Base-by-base conservation (phyloP, 345 rosid species). In the Turritis glabra region DNA sequence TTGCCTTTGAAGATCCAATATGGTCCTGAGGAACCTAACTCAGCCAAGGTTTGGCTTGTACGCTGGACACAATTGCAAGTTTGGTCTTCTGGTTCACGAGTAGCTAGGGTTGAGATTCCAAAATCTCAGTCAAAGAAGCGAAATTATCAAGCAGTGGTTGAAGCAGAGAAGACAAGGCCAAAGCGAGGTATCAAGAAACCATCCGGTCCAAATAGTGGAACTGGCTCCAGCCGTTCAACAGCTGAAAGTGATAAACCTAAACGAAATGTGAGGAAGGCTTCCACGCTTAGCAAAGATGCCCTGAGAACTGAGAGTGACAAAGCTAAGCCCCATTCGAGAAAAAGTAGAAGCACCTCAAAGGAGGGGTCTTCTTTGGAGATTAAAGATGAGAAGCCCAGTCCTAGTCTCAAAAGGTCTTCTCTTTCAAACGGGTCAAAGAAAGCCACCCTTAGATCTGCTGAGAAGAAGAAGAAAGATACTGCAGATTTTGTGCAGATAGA, bases 1-100 rank as follows among this genome's bases (percentile, higher is more conserved):
- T 46, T 55, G 61, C 90, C 95, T 73, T 78, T 86, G 52, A 72
- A 44, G 76, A 79, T 86, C 41, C 85, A 84, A n/a, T 86, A 84
- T 74, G 82, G 73, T 71, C 74, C 71, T 15, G 86, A 80, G 73
- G 89, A 90, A 40, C 85, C 89, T 46, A 90, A 93, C 79, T 84
- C 87, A 5, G 81, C 84, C 32, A 56, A 77, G 82, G 82, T 77
- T 64, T 93, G 98, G 98, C 84, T 89, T 65, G 85, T 75, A 72
- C 87, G 95, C 64, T 93, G 98, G 97, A 83, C 89, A 64, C 82
- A 37, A n/a, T 73, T 85, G 56, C 82, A 46, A 67, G 86, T 89
- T 72, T 89, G 90, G 95, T 81, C 69, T 66, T 78, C 82, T 53
- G 72, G 63, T 72, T 69, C 84, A 22, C 83, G 75, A 57, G 67